phyloP scores from a whole-genome alignment of 305 asterid genomes.

The Petunia hybrid region DNA sequence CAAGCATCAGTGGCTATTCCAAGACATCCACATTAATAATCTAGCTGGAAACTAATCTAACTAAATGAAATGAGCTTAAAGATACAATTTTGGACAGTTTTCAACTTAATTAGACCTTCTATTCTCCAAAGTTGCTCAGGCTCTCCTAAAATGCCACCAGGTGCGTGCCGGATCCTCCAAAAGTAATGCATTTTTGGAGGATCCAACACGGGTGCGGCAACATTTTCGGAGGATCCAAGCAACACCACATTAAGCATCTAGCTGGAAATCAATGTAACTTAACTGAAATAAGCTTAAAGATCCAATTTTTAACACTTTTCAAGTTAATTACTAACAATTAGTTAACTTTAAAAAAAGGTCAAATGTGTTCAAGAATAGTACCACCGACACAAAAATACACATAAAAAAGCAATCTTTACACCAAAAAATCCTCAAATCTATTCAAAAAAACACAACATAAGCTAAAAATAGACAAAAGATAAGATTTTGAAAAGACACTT shows the following conservation, averaged over 20 bases:
- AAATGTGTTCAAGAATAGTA: constrained; percentile 28
- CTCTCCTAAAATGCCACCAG: no score
- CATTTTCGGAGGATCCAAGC: neutral
- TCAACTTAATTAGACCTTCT: neutral
- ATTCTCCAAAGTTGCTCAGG: no score
- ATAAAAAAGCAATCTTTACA: neutral
- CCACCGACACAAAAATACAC: constrained; percentile 33
- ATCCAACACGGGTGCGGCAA: no score
- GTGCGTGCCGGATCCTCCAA: neutral
- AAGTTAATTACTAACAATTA: constrained; percentile 31
- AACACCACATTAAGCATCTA: neutral
- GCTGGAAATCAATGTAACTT: neutral
- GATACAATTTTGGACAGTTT: constrained; percentile 42
- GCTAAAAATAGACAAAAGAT: constrained; percentile 15
- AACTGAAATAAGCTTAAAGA: neutral
- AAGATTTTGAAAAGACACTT: constrained; percentile 36
- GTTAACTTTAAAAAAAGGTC: constrained; percentile 34
- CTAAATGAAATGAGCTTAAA: constrained; percentile 29
- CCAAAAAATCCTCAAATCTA: constrained; percentile 25
- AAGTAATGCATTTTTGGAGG: no score
- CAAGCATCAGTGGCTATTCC: no score
- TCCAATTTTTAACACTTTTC: constrained; percentile 28
- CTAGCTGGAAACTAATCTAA: constrained; percentile 1
- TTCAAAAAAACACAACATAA: neutral
- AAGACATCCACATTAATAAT: neutral